These are phyloP conservation scores for Platanthera zijinensis DNA, from an alignment of 106 monocot species.

Conservation along the genomic window DNA sequence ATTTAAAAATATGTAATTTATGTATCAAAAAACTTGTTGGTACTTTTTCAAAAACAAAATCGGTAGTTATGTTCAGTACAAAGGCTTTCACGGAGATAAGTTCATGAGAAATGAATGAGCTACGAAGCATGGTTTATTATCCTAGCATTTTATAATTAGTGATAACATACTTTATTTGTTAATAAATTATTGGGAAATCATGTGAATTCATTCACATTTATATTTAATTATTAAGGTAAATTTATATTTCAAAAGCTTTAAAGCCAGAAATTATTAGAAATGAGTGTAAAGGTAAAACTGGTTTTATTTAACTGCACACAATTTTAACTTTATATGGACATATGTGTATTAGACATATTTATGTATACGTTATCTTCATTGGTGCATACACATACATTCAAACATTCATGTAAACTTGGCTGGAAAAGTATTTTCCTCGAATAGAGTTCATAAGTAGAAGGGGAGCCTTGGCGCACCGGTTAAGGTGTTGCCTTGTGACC, in stretches of 20 bases:
- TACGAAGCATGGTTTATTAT: not conserved
- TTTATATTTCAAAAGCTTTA: not conserved
- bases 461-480: too few relatives aligned
- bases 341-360: not conserved
- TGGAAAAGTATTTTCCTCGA: not conserved
- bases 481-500: too few relatives aligned
- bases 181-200: not conserved
- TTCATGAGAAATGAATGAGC: not conserved
- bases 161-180: not conserved
- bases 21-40: not conserved
- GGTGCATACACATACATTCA: not conserved
- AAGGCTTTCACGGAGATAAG: not conserved
- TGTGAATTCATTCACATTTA: not conserved
- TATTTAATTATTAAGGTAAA: constrained; percentile 1
- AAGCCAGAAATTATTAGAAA: not conserved
- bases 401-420: not conserved
- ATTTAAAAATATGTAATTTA: not conserved
- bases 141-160: not conserved
- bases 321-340: not conserved
- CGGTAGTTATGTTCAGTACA: not conserved
- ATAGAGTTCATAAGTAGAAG: not conserved
- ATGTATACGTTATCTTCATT: constrained; percentile 1
- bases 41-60: too few relatives aligned
- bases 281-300: not conserved
- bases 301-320: not conserved